These are phyloP conservation scores for Colletotrichum sp. DNA, from an alignment of 2,329 filamentous ascomycete species.

Conservation along the genomic window DNA sequence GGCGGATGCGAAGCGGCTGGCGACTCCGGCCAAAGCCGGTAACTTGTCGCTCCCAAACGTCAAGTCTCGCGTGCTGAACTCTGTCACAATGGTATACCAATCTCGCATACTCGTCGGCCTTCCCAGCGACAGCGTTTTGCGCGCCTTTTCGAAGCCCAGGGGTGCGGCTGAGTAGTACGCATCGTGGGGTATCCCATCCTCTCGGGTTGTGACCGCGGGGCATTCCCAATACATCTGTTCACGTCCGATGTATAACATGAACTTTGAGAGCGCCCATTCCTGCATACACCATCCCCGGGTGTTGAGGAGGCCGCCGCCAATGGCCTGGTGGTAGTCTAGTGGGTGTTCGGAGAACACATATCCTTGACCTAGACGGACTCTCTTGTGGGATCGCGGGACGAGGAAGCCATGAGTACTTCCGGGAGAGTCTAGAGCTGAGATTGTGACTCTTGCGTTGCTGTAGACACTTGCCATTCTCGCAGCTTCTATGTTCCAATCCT, in stretches of 20 bases:
- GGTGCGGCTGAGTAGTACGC: background rate
- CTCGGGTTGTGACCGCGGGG: background rate
- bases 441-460: slow-evolving; percentile 19
- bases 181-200: background rate
- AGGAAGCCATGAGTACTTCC: background rate
- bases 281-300: background rate
- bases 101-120: background rate
- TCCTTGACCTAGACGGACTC: fast-evolving
- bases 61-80: background rate
- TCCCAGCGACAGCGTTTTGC: fast-evolving
- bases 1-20: background rate
- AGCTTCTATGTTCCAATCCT: slow-evolving; percentile 23
- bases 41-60: background rate
- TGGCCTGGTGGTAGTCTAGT: background rate
- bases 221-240: slow-evolving; percentile 24
- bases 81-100: background rate
- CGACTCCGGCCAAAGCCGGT: background rate
- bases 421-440: background rate
- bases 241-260: background rate
- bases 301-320: background rate
- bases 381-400: background rate
- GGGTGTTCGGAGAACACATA: fast-evolving
- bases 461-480: slow-evolving; percentile 22
- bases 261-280: background rate
- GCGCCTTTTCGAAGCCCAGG: fast-evolving